Evolutionary conservation across 805 yeast species (phyloP), one percentile per base, ranked within the genome.

Genomic region (Candida anglica): DNA sequence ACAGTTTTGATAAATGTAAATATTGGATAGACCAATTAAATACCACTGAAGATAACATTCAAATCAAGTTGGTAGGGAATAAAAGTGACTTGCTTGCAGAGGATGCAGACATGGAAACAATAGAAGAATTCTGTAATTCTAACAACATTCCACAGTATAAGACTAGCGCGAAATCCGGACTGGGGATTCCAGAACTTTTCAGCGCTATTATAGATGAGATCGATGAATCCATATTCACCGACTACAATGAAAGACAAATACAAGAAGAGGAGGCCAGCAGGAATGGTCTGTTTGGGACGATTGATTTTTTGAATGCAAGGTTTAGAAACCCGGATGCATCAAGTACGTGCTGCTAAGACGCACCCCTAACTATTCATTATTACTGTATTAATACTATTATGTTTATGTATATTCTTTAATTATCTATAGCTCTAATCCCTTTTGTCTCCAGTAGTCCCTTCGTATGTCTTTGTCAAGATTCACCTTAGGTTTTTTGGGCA

Each of bases 11-110:
- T 16, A 76, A 86, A 39, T 96, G 96, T 1, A 77, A 82, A 49
- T 77, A 77, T 38, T 93, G 98, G 98, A 77, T 86, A n/a, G 80
- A 81, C 36, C 97, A 93, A 62, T 69, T 91, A 24, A 46, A 57
- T 32, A 47, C 44, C 34, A 39, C 50, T 21, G 45, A 55, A 38
- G 19, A 41, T 19, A 32, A 42, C 18, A 53, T 74, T 30, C 42
- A 45, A 25, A 60, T 74, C 3, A 41, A 58, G 7, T 57, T 93
- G 7, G 84, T 91, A 3, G 98, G 98, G 0, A 93, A 87, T 57
- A 93, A 93, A 59, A 47, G 61, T 3, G 98, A 93, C 58, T 56
- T 88, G 30, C 26, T 30, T 14, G 9, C 23, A 9, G 52, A 38
- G 43, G 37, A 8, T 45, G 40, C 17, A 37, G 39, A 22, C 36